A percentile compares a stretch with the other conserved stretches of the same genome.
Evolutionary conservation across 768 basidiomycete species (phyloP).

Genomic region (Naganishia vaughanmartiniae): DNA sequence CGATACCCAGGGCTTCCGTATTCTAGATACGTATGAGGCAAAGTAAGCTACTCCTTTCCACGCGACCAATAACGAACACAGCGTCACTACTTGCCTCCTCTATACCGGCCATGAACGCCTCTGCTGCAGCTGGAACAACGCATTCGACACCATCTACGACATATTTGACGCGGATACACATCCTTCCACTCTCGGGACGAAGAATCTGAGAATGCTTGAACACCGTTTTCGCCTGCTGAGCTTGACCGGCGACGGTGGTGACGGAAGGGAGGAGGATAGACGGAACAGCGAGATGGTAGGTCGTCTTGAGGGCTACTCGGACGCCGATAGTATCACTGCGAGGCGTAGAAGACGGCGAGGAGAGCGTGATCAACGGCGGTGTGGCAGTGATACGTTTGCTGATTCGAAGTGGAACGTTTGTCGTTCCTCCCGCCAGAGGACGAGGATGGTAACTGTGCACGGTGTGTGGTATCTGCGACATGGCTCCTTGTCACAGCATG

Average conservation of each 20-base stretch:
- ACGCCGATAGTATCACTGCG: background rate
- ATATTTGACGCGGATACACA: background rate
- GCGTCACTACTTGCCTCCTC: background rate
- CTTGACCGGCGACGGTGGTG: background rate
- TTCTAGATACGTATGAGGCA: background rate
- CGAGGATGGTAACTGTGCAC: constrained; percentile 10
- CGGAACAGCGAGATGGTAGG: constrained; percentile 8
- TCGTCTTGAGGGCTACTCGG: constrained; percentile 9
- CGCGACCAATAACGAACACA: background rate
- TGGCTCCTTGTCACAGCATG: background rate
- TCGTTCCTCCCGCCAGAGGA: background rate
- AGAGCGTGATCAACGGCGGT: background rate
- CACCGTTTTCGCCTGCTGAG: constrained; percentile 2
- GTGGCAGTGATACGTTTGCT: constrained; percentile 19
- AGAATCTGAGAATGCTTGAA: constrained; percentile 14
- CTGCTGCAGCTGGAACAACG: background rate
- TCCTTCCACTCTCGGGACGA: background rate
- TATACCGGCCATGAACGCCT: background rate
- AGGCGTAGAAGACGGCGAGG: too few species aligned
- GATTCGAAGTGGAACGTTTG: background rate
- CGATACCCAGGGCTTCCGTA: background rate
- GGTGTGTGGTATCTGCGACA: background rate
- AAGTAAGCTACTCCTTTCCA: background rate
- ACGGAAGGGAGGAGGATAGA: background rate
- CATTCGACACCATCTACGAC: background rate